Conservation (phyloP, 345 rosid species). For the Acer saccharum region DNA sequence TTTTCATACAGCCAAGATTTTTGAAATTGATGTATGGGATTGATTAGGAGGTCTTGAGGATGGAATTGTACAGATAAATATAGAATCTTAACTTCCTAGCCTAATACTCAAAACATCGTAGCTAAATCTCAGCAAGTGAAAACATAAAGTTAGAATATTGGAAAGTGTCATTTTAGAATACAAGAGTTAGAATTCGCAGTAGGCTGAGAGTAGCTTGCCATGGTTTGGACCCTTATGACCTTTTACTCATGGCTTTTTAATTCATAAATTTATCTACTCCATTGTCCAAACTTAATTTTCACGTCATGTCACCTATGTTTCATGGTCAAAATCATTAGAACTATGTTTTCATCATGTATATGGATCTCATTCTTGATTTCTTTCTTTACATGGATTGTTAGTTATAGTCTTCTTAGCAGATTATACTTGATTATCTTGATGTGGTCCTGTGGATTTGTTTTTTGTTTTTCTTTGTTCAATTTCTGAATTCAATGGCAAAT, state of each 20-base stretch:
- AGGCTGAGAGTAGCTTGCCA: background rate
- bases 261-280: background rate
- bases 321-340: background rate
- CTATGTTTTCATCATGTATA: background rate
- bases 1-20: background rate
- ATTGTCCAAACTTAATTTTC: background rate
- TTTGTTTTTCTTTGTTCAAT: conserved; percentile 9
- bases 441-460: conserved; percentile 8
- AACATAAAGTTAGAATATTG: background rate
- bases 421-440: conserved; percentile 3
- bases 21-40: background rate
- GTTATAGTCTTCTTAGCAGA: background rate
- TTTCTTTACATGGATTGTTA: background rate
- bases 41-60: background rate
- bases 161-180: background rate
- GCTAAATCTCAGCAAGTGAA: background rate
- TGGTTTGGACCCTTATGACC: background rate
- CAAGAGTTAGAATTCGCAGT: background rate
- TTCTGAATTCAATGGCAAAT: conserved; percentile 13
- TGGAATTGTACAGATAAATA: background rate
- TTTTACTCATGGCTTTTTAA: background rate
- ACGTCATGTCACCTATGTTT: background rate
- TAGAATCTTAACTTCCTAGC: background rate
- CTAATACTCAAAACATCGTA: background rate
- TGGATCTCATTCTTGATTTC: background rate